Conservation (phyloP, 225 moss, liverwort and hornwort species). For the Takakia lepidozioides region DNA sequence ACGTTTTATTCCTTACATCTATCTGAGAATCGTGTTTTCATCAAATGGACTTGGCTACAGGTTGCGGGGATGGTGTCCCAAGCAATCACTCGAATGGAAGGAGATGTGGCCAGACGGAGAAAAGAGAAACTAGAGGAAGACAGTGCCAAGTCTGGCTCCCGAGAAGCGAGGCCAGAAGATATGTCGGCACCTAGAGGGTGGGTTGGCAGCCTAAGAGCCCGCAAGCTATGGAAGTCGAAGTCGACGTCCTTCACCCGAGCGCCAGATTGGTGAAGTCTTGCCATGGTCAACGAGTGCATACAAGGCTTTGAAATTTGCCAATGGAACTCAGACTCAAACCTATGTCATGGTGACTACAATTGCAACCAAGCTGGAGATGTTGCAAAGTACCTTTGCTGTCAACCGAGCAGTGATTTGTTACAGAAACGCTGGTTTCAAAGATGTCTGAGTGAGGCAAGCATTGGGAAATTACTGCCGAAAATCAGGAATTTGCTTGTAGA, state of each 20-base stretch:
- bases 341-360: too few species aligned
- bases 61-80: slow-evolving; percentile 22
- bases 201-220: slow-evolving; percentile 35
- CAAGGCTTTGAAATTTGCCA: too few species aligned
- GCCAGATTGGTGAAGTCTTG: slow-evolving; percentile 65
- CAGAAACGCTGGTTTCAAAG: too few species aligned
- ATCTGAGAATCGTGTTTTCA: neutral
- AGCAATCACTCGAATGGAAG: slow-evolving; percentile 48
- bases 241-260: slow-evolving; percentile 81
- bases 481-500: too few species aligned
- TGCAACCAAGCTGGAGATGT: too few species aligned
- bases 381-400: too few species aligned
- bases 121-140: slow-evolving; percentile 23
- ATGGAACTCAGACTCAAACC: too few species aligned
- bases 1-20: neutral
- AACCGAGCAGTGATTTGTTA: too few species aligned
- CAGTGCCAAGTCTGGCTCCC: slow-evolving; percentile 12
- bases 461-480: too few species aligned
- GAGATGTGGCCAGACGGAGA: slow-evolving; percentile 30
- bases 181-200: slow-evolving; percentile 30
- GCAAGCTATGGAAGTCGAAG: slow-evolving; percentile 65
- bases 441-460: too few species aligned
- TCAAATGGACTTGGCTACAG: slow-evolving; percentile 3
- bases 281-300: too few species aligned
- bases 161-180: slow-evolving; percentile 1